Conservation (phyloP, 2,329 filamentous ascomycete species). For the Colletotrichum higginsianum region DNA sequence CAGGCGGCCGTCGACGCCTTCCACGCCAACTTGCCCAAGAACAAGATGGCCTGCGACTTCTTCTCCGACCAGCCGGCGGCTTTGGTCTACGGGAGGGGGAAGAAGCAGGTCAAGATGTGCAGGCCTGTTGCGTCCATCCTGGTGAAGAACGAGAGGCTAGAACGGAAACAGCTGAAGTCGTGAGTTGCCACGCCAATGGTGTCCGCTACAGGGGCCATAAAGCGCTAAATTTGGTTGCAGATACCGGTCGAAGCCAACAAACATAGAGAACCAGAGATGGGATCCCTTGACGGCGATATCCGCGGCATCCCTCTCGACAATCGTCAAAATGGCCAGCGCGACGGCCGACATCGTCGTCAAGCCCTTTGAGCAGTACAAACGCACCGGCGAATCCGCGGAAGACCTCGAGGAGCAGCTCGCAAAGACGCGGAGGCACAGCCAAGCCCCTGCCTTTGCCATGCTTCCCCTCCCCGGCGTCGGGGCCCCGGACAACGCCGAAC, state of each 20-base stretch:
- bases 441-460: constrained; percentile 31
- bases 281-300: constrained; percentile 43
- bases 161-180: constrained; percentile 32
- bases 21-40: constrained; percentile 32
- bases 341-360: constrained; percentile 37
- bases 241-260: constrained; percentile 34
- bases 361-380: constrained; percentile 31
- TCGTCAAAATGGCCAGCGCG: constrained; percentile 35
- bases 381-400: constrained; percentile 18
- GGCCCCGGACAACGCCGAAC: constrained; percentile 4
- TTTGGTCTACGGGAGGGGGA: constrained; percentile 9
- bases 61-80: constrained; percentile 35
- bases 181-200: background rate
- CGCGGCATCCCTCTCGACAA: constrained; percentile 38
- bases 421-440: constrained; percentile 10
- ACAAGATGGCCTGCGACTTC: constrained; percentile 38
- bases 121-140: constrained; percentile 31
- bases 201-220: background rate
- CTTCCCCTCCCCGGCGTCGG: constrained; percentile 35
- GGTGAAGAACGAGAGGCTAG: constrained; percentile 31
- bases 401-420: constrained; percentile 8
- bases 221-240: background rate
- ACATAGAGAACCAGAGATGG: constrained; percentile 41
- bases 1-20: constrained; percentile 35
- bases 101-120: constrained; percentile 46